Evolutionary conservation across 495 filamentous ascomycete genomes (phyloP), one percentile per base, ranked within the genome.

Genomic region (Mytilinidion resinicola): DNA sequence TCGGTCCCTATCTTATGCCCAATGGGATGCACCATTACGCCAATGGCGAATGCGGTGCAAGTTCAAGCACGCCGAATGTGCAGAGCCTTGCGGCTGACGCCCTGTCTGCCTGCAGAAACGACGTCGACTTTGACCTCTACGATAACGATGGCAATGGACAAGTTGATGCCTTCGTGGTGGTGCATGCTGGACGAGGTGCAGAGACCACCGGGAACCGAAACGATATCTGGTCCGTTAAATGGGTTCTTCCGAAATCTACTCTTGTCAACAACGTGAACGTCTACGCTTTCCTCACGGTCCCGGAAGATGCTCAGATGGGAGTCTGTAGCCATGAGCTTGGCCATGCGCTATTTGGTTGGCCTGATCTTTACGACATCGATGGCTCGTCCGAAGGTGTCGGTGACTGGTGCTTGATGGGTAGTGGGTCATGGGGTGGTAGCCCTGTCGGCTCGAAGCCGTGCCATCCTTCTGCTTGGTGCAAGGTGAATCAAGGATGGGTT

Each of bases 231-330:
- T 56, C 51, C 11, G 20, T 64, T 0, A 39, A 64, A 46, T 64
- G 58, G 57, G 21, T 39, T n/a, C 49, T 52, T 33, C 49, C 49
- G 14, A 11, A 52, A n/a, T 1, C 3, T 5, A 14, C 11, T 12
- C 30, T 4, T 35, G 57, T 57, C 12, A 53, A 51, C 30, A 55
- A 44, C 12, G 38, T 42, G 19, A 53, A 47, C 1, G 61, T 61
- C 25, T 64, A 44, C 38, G 61, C n/a, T 17, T 64, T 64, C 44
- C 44, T 64, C 9, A 64, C 61, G 6, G 41, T 64, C 33, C 61
- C 61, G 9, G 57, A 64, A 36, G 57, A 64, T 20, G 57, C 57
- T n/a, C 9, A 20, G 11, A 19, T 56, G 12, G 61, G 61, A 8
- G 61, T 64, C 12, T 25, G 21, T n/a, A 57, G 25, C 14, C 61